phyloP scores from a whole-genome alignment of 257 asterid genomes.

The Euphrasia confusa region DNA sequence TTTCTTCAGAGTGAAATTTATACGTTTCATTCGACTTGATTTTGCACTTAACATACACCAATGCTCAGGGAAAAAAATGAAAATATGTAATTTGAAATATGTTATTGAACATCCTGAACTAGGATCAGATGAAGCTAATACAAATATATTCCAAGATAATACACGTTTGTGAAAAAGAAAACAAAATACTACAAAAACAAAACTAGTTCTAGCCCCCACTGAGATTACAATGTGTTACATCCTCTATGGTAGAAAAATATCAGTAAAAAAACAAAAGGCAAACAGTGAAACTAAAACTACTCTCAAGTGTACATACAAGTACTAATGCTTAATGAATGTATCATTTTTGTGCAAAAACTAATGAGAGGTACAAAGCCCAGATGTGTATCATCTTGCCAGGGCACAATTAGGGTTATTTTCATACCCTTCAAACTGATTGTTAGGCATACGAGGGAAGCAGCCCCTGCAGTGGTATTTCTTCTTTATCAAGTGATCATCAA shows the following conservation, averaged over 20 bases:
- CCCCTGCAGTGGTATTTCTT: not conserved
- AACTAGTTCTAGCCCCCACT: not conserved
- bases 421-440: not conserved
- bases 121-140: slow-evolving; percentile 8
- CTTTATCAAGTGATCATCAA: not conserved
- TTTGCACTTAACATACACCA: not conserved
- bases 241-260: not conserved
- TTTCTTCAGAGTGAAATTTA: not conserved
- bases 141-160: slow-evolving; percentile 11
- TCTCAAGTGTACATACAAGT: slow-evolving; percentile 40
- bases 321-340: slow-evolving; percentile 19
- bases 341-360: slow-evolving; percentile 19
- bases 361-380: slow-evolving; percentile 24
- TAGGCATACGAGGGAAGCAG: not conserved
- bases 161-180: not conserved
- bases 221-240: not conserved
- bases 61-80: not conserved
- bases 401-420: not conserved
- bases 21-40: not conserved
- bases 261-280: not conserved
- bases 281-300: not conserved
- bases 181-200: not conserved
- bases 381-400: not conserved
- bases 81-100: not conserved
- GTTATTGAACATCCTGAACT: not conserved